Conservation (phyloP, 805 yeast species). For the Zygosaccharomyces bailii region DNA sequence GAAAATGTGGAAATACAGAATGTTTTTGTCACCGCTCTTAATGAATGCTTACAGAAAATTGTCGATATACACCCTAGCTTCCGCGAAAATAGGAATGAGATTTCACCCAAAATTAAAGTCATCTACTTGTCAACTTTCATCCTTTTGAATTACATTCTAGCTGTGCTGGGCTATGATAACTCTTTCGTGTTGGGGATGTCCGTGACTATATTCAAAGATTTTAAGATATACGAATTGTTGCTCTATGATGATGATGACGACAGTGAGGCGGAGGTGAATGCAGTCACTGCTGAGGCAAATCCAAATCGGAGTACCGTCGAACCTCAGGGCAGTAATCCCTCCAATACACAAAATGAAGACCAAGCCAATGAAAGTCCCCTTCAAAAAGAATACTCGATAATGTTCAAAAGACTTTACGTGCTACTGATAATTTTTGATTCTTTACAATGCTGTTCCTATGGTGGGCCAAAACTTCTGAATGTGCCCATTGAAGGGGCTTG, state of each 20-base stretch:
- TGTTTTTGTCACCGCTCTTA: slow-evolving; percentile 29
- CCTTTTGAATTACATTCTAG: slow-evolving; percentile 51
- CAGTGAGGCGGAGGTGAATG: slow-evolving; percentile 5
- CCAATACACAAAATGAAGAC: background rate
- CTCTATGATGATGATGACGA: slow-evolving; percentile 21
- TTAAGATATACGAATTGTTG: slow-evolving; percentile 45
- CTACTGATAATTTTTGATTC: slow-evolving; percentile 49
- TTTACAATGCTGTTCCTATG: slow-evolving; percentile 51
- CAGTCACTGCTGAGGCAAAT: background rate
- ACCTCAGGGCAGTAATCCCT: slow-evolving; percentile 7
- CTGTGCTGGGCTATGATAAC: slow-evolving; percentile 57
- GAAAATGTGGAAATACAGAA: slow-evolving; percentile 27
- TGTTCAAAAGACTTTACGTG: slow-evolving; percentile 45
- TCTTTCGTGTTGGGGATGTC: slow-evolving; percentile 55
- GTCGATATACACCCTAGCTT: slow-evolving; percentile 35
- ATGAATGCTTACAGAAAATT: slow-evolving; percentile 33
- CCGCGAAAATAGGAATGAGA: slow-evolving; percentile 27
- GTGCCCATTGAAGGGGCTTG: slow-evolving; percentile 26
- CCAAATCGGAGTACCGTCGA: slow-evolving; percentile 9
- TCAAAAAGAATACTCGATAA: slow-evolving; percentile 33
- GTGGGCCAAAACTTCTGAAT: slow-evolving; percentile 40
- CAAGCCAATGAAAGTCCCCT: slow-evolving; percentile 19
- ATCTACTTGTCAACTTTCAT: slow-evolving; percentile 41
- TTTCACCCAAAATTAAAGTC: slow-evolving; percentile 33
- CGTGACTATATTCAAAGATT: slow-evolving; percentile 55